A percentile compares a stretch with the other conserved stretches of the same genome.
Conservation (phyloP, 2,329 filamentous ascomycete species). For the Fusarium penzigii region DNA sequence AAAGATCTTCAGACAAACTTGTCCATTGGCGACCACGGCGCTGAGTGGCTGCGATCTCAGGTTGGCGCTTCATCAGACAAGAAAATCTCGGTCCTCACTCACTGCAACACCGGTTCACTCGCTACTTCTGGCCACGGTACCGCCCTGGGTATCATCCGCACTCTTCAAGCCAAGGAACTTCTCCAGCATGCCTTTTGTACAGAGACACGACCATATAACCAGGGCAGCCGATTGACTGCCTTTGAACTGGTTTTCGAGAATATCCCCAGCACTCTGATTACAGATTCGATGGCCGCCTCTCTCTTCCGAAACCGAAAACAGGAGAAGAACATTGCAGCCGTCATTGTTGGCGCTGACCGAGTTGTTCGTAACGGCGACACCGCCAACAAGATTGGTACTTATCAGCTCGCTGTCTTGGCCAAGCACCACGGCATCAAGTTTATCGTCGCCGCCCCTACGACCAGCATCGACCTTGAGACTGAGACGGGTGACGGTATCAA, state of each 20-base stretch:
- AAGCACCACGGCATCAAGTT: constrained; percentile 89
- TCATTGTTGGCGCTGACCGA: constrained; percentile 92
- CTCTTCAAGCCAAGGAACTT: constrained; percentile 64
- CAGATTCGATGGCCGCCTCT: constrained; percentile 94
- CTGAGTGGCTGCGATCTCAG: constrained; percentile 75
- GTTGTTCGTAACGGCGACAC: constrained; percentile 97
- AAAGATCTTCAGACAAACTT: constrained; percentile 88
- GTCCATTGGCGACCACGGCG: constrained; percentile 79
- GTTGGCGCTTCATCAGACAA: constrained; percentile 47
- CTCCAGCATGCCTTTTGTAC: constrained; percentile 91
- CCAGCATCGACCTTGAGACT: constrained; percentile 86
- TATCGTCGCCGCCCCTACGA: constrained; percentile 90
- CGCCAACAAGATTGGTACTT: constrained; percentile 98
- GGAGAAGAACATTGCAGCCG: constrained; percentile 72
- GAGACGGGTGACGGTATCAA: constrained; percentile 76
- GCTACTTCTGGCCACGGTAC: constrained; percentile 98
- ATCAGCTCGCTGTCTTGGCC: constrained; percentile 87
- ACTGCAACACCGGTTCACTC: constrained; percentile 97
- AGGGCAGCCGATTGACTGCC: constrained; percentile 90
- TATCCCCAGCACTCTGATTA: constrained; percentile 89
- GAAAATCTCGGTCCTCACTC: constrained; percentile 80
- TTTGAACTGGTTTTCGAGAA: constrained; percentile 95
- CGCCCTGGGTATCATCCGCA: constrained; percentile 89
- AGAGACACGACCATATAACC: constrained; percentile 96
- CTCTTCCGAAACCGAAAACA: constrained; percentile 68